A percentile compares a stretch with the other conserved stretches of the same genome.
Conservation (phyloP, 108 stramenopile species). For the Nitzschia sp. region DNA sequence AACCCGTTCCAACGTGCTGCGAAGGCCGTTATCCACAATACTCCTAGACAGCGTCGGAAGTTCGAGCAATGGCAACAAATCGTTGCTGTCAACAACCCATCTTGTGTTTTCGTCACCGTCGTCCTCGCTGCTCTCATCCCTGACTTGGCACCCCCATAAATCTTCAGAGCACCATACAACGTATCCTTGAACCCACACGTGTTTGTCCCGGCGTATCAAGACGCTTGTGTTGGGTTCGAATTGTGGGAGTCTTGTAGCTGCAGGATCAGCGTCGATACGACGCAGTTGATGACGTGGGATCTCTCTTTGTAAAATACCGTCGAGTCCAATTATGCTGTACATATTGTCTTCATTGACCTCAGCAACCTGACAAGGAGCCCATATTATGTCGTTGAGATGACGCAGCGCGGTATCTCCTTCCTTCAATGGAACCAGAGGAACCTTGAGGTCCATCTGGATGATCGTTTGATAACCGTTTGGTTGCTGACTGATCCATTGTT, state of each 20-base stretch:
- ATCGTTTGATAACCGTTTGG: not conserved
- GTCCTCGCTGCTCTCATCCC: not conserved
- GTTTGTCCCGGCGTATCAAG: not conserved
- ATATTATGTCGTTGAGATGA: not conserved
- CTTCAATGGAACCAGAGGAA: not conserved
- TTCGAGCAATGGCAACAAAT: constrained; percentile 67
- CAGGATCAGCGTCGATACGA: not conserved
- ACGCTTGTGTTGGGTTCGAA: not conserved
- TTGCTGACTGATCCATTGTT: not conserved
- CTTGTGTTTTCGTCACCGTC: not conserved
- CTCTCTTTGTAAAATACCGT: too few relatives aligned
- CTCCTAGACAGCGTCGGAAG: too few relatives aligned
- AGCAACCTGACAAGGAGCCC: not conserved
- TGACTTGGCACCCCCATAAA: not conserved
- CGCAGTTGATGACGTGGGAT: not conserved
- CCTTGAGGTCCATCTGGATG: not conserved
- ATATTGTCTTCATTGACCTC: not conserved
- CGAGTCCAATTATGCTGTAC: not conserved
- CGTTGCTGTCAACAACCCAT: constrained; percentile 19
- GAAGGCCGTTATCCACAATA: too few relatives aligned
- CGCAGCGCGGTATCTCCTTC: not conserved
- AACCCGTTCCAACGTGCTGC: too few relatives aligned
- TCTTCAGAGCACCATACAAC: not conserved
- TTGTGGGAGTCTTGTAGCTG: not conserved
- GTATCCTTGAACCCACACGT: not conserved